Conservation (phyloP, 805 yeast species). For the Candida piceae region DNA sequence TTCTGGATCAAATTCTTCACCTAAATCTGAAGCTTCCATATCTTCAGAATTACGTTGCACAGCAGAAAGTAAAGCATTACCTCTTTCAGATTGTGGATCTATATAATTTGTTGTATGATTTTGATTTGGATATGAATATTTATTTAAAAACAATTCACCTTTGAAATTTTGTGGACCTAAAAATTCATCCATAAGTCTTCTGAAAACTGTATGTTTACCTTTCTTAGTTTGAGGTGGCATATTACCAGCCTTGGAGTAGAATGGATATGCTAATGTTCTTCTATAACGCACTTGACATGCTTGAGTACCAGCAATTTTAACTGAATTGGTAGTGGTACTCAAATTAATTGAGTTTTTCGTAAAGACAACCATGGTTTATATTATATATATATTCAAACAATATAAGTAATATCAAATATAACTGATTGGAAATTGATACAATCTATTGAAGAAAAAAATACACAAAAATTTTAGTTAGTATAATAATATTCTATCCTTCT, state of each 20-base stretch:
- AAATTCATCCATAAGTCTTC: slow-evolving; percentile 63
- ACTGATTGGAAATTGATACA: too few relatives aligned
- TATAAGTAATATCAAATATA: too few relatives aligned
- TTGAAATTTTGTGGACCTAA: slow-evolving; percentile 80
- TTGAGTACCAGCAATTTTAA: slow-evolving; percentile 19
- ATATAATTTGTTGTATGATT: slow-evolving; percentile 71
- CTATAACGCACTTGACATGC: slow-evolving; percentile 44
- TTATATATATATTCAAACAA: too few relatives aligned
- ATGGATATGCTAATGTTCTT: slow-evolving; percentile 51
- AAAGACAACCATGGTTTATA: not conserved
- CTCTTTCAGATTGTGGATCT: slow-evolving; percentile 47
- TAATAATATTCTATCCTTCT: too few relatives aligned
- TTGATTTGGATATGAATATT: slow-evolving; percentile 62
- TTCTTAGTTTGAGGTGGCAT: slow-evolving; percentile 29
- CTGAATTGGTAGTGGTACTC: not conserved
- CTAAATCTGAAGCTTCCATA: too few relatives aligned
- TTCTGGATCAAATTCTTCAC: slow-evolving; percentile 9
- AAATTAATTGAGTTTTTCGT: not conserved
- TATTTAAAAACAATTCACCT: slow-evolving; percentile 77
- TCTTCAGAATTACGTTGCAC: not conserved
- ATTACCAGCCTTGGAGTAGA: slow-evolving; percentile 41
- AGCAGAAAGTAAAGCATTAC: slow-evolving; percentile 24
- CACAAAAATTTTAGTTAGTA: too few relatives aligned
- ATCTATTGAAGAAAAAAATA: too few relatives aligned
- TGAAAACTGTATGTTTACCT: slow-evolving; percentile 47